Percentiles rank a stretch among this genome's conserved stretches.
Evolutionary conservation across 495 filamentous ascomycete genomes (phyloP).

Genomic region (Barbatosphaeria neglecta): DNA sequence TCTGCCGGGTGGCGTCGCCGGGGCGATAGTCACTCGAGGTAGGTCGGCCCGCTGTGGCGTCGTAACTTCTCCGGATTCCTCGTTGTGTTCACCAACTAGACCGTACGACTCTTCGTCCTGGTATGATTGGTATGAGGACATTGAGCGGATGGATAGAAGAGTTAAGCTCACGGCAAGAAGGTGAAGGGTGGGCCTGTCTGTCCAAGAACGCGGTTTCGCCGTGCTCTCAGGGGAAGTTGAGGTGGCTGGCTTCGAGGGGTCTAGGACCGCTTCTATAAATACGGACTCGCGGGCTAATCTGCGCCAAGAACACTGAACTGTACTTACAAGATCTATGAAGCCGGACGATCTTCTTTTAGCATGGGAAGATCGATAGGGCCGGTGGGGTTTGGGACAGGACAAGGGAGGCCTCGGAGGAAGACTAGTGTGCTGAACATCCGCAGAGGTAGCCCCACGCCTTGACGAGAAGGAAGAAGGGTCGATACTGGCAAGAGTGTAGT

Average conservation of each 20-base stretch:
- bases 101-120: slow-evolving; percentile 7
- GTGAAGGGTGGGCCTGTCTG: background rate
- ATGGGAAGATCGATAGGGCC: background rate
- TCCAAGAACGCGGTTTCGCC: background rate
- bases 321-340: background rate
- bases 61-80: background rate
- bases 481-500: background rate
- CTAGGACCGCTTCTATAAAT: background rate
- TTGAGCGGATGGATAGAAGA: slow-evolving; percentile 4
- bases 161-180: slow-evolving; percentile 11
- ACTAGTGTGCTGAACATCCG: background rate
- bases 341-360: background rate
- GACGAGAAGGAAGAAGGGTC: background rate
- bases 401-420: background rate
- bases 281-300: background rate
- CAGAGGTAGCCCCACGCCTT: background rate
- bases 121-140: slow-evolving; percentile 19
- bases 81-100: background rate
- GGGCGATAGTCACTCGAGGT: slow-evolving; percentile 4
- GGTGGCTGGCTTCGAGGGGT: background rate
- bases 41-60: background rate
- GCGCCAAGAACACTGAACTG: background rate
- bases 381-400: background rate
- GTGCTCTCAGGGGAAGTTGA: background rate
- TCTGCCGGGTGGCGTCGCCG: background rate